Conservation (phyloP, 2,329 filamentous ascomycete genomes). For the Pestalotiopsis sp. region DNA sequence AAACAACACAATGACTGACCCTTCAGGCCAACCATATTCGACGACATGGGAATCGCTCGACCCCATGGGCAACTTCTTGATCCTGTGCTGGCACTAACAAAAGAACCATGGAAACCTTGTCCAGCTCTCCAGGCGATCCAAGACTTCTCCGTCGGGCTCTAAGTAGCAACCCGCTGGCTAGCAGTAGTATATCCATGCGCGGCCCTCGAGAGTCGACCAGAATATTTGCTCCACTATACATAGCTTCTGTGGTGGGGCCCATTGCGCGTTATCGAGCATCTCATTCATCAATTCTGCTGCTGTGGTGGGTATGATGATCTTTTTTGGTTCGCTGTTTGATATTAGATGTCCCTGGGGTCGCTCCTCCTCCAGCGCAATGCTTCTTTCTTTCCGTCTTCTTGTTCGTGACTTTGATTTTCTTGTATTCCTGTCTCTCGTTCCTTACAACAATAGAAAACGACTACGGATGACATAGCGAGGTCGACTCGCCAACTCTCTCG, state of each 20-base stretch:
- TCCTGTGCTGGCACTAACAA: no score
- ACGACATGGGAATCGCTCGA: no score
- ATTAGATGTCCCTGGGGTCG: neutral
- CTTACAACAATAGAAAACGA: neutral
- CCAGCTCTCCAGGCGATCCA: neutral
- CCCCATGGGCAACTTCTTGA: no score
- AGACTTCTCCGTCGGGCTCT: neutral
- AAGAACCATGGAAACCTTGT: neutral
- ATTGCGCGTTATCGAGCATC: constrained; percentile 2
- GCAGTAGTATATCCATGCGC: neutral
- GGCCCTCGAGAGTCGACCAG: neutral
- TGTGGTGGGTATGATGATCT: constrained; percentile 7
- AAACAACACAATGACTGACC: no score
- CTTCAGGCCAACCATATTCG: no score
- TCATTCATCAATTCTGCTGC: neutral
- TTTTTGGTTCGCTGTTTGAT: constrained; percentile 3
- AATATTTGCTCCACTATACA: constrained; percentile 3
- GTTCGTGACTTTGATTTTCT: neutral
- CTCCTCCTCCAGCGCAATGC: neutral
- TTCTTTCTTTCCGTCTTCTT: neutral
- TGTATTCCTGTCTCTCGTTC: neutral
- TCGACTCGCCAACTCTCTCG: neutral
- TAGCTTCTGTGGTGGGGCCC: constrained; percentile 1
- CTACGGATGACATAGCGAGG: neutral
- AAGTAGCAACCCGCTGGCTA: neutral